These are phyloP conservation scores for Sugiyamaella mastotermitis DNA, from an alignment of 805 yeast genomes.

Conservation along the genomic window DNA sequence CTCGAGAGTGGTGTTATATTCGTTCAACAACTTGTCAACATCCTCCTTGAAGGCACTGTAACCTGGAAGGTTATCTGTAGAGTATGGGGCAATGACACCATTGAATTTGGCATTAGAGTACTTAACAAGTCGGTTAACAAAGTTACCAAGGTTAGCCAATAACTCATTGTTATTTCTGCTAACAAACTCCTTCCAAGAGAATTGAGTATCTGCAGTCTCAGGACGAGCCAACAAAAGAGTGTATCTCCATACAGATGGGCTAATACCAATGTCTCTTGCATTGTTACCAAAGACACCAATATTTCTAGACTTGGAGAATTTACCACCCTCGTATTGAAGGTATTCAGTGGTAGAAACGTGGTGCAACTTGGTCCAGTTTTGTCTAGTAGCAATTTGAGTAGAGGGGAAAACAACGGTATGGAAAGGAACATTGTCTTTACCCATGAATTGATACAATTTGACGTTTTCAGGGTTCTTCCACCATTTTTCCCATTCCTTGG, in stretches of 20 bases:
- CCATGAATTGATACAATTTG: conserved; percentile 93
- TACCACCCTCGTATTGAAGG: conserved; percentile 95
- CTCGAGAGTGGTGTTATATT: conserved; percentile 70
- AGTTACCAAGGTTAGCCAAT: conserved; percentile 93
- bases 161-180: conserved; percentile 89
- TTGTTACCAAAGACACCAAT: conserved; percentile 98
- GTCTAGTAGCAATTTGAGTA: conserved; percentile 79
- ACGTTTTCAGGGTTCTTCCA: conserved; percentile 93
- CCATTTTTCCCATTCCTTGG: conserved; percentile 79
- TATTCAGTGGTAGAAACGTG: conserved; percentile 94
- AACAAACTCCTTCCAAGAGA: conserved; percentile 96
- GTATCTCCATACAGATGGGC: conserved; percentile 96
- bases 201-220: conserved; percentile 91
- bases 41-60: conserved; percentile 39
- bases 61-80: conserved; percentile 42
- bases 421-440: conserved; percentile 98
- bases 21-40: conserved; percentile 52
- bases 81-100: conserved; percentile 75
- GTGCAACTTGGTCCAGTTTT: conserved; percentile 84
- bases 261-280: conserved; percentile 86
- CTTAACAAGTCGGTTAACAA: conserved; percentile 88
- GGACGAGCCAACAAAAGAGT: conserved; percentile 91
- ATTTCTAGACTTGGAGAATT: conserved; percentile 96
- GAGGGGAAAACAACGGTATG: conserved; percentile 98
- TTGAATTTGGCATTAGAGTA: conserved; percentile 86